Percentiles rank a stretch among this genome's conserved stretches.
Evolutionary conservation across 2,329 filamentous ascomycete species (phyloP).

Genomic region (Colletotrichum graminicola): DNA sequence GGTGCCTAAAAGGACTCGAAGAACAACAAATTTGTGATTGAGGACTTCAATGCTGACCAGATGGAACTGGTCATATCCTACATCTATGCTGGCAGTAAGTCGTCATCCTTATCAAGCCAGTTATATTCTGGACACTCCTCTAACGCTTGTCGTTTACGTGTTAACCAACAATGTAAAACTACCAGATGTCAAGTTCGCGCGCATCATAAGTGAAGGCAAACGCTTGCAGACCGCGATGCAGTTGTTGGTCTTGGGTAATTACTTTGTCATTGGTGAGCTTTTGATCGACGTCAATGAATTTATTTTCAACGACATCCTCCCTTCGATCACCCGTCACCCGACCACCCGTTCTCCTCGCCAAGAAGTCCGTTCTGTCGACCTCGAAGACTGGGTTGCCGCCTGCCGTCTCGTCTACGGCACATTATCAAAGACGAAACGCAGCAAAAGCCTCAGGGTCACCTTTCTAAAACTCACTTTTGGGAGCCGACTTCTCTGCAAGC

Average conservation of each 20-base stretch:
- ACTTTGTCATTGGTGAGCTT: too few relatives aligned
- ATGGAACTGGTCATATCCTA: not conserved
- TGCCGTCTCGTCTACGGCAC: not conserved
- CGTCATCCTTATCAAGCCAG: not conserved
- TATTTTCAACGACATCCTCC: too few relatives aligned
- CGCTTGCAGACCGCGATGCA: too few relatives aligned
- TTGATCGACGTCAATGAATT: rapidly evolving
- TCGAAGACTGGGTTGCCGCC: not conserved
- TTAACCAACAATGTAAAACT: not conserved
- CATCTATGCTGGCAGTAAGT: not conserved
- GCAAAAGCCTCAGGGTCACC: too few relatives aligned
- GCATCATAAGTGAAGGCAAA: too few relatives aligned
- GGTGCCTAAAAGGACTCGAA: too few relatives aligned
- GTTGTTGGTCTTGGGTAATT: too few relatives aligned
- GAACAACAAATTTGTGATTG: not conserved
- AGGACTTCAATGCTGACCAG: not conserved
- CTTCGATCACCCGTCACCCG: too few relatives aligned
- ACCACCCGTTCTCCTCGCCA: too few relatives aligned
- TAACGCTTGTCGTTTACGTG: rapidly evolving
- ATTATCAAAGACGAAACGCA: too few relatives aligned
- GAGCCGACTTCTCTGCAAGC: not conserved
- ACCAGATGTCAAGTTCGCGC: not conserved
- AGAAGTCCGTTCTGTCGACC: not conserved
- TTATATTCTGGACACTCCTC: too few relatives aligned
- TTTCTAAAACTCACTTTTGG: too few relatives aligned